These are phyloP conservation scores for Scheffersomyces lignicola DNA, from an alignment of 1,139 yeast species.

Conservation along the genomic window DNA sequence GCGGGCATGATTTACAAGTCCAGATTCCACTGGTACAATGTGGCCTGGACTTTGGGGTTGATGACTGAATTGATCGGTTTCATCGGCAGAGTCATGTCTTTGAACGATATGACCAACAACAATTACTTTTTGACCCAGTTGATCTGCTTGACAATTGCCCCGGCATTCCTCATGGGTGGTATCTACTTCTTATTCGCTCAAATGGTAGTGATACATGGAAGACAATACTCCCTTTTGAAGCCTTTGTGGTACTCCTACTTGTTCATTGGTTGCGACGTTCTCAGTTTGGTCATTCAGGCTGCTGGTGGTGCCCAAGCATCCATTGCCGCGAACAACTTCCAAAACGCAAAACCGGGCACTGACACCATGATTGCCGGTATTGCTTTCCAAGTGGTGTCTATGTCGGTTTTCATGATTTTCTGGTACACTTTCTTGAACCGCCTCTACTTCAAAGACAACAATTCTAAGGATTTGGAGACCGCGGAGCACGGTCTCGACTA, in stretches of 20 bases:
- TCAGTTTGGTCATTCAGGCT: conserved; percentile 75
- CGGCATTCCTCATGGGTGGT: conserved; percentile 88
- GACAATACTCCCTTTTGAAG: conserved; percentile 54
- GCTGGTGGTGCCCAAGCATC: conserved; percentile 81
- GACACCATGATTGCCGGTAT: conserved; percentile 81
- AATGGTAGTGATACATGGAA: conserved; percentile 66
- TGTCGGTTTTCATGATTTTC: conserved; percentile 58
- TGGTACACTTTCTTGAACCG: conserved; percentile 53
- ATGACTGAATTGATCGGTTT: conserved; percentile 73
- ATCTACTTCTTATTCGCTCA: conserved; percentile 75
- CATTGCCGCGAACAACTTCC: conserved; percentile 38
- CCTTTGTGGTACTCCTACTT: conserved; percentile 75
- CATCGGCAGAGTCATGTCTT: conserved; percentile 53
- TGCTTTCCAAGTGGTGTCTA: conserved; percentile 74
- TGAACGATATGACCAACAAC: conserved; percentile 38
- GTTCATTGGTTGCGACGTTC: conserved; percentile 63
- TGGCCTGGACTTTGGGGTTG: conserved; percentile 59
- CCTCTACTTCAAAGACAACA: conserved; percentile 32
- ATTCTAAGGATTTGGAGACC: conserved; percentile 13
- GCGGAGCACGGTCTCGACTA: background rate
- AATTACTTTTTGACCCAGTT: conserved; percentile 62
- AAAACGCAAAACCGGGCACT: conserved; percentile 52
- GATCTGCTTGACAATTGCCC: conserved; percentile 71
- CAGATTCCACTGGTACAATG: conserved; percentile 74
- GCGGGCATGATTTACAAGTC: conserved; percentile 31